Conservation (phyloP, 441 rosid species). For the Arabidopsis hybrid region DNA sequence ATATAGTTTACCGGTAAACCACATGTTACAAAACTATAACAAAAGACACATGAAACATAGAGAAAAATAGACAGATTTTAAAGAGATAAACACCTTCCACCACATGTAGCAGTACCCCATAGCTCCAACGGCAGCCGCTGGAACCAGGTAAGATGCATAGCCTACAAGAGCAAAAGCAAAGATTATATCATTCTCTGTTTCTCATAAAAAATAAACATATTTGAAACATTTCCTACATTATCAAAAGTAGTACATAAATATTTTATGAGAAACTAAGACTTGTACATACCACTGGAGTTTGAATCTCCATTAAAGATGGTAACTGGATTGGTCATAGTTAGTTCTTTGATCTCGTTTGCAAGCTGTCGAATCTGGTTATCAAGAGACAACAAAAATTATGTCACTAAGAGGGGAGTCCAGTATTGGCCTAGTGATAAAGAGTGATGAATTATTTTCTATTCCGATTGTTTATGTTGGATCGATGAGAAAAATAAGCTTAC, state of each 20-base stretch:
- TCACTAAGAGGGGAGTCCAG: slow-evolving; percentile 16
- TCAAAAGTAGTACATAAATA: slow-evolving; percentile 10
- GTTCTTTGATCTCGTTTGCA: slow-evolving; percentile 91
- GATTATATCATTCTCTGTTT: neutral
- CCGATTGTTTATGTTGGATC: neutral
- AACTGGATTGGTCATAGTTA: slow-evolving; percentile 66
- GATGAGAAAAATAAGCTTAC: slow-evolving; percentile 5
- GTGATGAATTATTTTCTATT: neutral
- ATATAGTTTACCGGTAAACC: neutral
- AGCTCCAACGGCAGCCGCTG: slow-evolving; percentile 94
- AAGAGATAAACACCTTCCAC: slow-evolving; percentile 72
- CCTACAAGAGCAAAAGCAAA: slow-evolving; percentile 51
- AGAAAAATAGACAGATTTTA: slow-evolving; percentile 23
- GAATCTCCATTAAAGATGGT: slow-evolving; percentile 77
- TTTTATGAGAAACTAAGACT: slow-evolving; percentile 1
- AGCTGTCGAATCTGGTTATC: slow-evolving; percentile 67
- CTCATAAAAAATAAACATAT: neutral
- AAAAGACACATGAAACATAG: slow-evolving; percentile 7
- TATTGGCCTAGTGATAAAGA: neutral
- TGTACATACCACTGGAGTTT: slow-evolving; percentile 58
- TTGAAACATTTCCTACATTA: neutral
- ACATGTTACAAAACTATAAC: slow-evolving; percentile 13
- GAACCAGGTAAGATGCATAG: slow-evolving; percentile 77
- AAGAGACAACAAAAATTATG: slow-evolving; percentile 14
- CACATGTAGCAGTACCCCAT: slow-evolving; percentile 95